phyloP scores from a whole-genome alignment of 2,329 filamentous ascomycete genomes.

The Aureobasidium sp. region DNA sequence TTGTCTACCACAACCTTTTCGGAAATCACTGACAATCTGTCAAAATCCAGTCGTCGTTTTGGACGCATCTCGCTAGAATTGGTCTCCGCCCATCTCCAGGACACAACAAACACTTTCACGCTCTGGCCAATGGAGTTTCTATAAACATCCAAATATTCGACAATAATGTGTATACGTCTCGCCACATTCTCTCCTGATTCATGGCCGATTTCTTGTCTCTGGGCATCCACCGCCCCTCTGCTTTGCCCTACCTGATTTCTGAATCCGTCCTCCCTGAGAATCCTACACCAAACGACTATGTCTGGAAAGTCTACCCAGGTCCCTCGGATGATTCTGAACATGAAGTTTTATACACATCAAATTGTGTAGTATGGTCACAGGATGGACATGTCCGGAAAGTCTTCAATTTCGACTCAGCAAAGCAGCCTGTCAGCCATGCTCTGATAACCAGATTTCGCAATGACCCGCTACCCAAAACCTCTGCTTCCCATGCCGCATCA shows the following conservation, averaged over 20 bases:
- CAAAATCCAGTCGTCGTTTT: no score
- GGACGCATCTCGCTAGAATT: background rate
- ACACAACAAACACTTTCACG: background rate
- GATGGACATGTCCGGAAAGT: conserved; percentile 76
- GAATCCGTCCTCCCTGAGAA: conserved; percentile 68
- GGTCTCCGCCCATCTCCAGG: background rate
- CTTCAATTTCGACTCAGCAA: conserved; percentile 79
- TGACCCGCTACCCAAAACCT: background rate
- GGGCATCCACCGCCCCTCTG: conserved; percentile 81
- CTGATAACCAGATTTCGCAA: conserved; percentile 66
- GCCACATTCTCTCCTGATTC: background rate
- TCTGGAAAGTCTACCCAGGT: conserved; percentile 59
- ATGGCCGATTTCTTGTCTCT: conserved; percentile 92
- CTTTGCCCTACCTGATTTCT: conserved; percentile 71
- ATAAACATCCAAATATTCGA: background rate
- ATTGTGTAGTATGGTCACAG: conserved; percentile 80
- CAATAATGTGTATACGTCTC: background rate
- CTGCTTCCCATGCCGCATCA: background rate
- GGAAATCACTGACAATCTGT: background rate
- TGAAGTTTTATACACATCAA: conserved; percentile 67
- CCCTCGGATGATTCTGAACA: conserved; percentile 50
- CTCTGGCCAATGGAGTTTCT: background rate
- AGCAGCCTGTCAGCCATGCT: conserved; percentile 78
- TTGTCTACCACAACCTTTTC: background rate
- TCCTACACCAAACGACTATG: conserved; percentile 59